These are phyloP conservation scores for Reutealis trisperma DNA, from an alignment of 345 rosid genomes.

Conservation along the genomic window DNA sequence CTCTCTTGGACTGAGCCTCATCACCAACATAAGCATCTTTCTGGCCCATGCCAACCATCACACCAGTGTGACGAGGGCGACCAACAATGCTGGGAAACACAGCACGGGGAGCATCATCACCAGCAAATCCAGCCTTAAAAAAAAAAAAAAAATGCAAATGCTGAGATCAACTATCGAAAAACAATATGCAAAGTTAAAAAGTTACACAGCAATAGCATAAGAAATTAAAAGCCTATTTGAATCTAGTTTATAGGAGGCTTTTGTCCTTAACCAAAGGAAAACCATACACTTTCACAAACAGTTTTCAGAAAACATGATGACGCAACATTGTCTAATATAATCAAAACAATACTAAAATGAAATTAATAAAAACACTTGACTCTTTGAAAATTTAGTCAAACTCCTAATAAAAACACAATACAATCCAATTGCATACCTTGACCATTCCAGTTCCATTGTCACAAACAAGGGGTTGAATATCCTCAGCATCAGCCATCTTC, in stretches of 20 bases:
- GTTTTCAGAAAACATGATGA: neutral
- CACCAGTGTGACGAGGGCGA: constrained; percentile 95
- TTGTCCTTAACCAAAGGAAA: neutral
- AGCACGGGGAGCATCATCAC: constrained; percentile 90
- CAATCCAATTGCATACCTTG: neutral
- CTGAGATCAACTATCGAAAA: neutral
- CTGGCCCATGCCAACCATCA: constrained; percentile 85
- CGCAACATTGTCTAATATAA: too few relatives aligned
- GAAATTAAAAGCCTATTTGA: neutral
- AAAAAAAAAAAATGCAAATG: too few relatives aligned
- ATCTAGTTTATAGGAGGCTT: neutral
- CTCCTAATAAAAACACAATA: neutral
- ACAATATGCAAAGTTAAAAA: neutral
- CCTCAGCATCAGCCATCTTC: constrained; percentile 22
- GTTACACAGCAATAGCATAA: neutral
- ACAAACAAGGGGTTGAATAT: constrained; percentile 23
- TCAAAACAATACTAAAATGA: neutral
- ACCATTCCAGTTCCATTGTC: constrained; percentile 28
- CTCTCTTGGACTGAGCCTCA: constrained; percentile 74
- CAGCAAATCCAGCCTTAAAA: constrained; percentile 91
- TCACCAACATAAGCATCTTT: constrained; percentile 93
- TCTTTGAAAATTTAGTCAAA: neutral
- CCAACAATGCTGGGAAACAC: constrained; percentile 94
- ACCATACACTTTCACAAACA: neutral
- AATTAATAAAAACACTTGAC: neutral